Base-by-base conservation (phyloP, 2,329 filamentous ascomycete species). In the Ascochyta clinopodiicola region DNA sequence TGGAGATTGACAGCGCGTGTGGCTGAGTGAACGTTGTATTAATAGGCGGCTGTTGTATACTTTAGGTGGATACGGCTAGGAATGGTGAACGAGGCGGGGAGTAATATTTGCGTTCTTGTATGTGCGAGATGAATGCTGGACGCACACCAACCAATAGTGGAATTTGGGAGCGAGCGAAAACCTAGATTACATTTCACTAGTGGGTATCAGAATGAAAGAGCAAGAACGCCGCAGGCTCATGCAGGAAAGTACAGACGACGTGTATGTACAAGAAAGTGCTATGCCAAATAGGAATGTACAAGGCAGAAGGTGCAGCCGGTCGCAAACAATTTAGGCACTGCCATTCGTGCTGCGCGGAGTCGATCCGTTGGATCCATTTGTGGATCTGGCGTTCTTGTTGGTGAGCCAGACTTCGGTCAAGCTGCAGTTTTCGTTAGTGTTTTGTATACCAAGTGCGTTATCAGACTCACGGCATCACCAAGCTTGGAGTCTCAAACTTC, bases 401-500 rank as follows among this genome's bases (percentile, higher is more conserved):
- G 66, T 49, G 47, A 92, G 85, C 89, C 89, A 92, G 0, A 88
- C 83, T 63, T 86, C 85, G 64, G 87, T 82, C n/a, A 92, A 79
- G 21, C 86, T 88, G 27, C 32, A 24, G 17, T 57, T 49, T 66
- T 47, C 25, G 56, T 70, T 34, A 67, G 60, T 39, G 22, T 29
- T 31, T 31, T 15, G 35, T 8, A 24, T 3, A 37, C 17, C 2
- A 9, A 6, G 44, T 15, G 22, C 7, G 59, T 27, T 2, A 36
- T 34, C n/a, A 25, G 29, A 83, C 86, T 80, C 81, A 89, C 81
- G 88, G 87, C 29, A 80, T 77, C 4, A 88, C 79, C 10, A 96
- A 77, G 70, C 86, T 94, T 2, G 91, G 91, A 64, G 94, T 95
- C 44, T 92, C 80, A 74, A 92, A 96, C 43, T 79, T 80, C 72